Evolutionary conservation across 1,284 basidiomycete species (phyloP), one percentile per base, ranked within the genome.

Genomic region (Peniophora sp.): DNA sequence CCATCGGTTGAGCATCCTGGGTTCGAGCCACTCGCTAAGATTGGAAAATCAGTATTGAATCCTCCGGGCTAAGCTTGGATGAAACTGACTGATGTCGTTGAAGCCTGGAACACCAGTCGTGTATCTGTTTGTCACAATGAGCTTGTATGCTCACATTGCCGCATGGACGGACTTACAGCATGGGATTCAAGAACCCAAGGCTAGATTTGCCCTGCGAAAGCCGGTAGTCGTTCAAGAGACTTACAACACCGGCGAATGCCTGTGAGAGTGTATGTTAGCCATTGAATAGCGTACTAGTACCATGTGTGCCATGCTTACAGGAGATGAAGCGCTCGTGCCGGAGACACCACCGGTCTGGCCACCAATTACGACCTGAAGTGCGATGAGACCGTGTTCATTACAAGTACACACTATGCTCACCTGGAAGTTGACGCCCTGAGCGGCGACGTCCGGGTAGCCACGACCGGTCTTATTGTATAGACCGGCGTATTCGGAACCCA

Each of bases 151-250:
- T 41, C 37, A 5, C 18, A 41, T 41, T 20, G 24, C n/a, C 56
- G 58, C 15, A 57, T 56, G 15, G 51, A 52, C 55, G 37, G 18
- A 41, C 37, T 41, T 71, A 72, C 17, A 73, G 58, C 49, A 65
- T 58, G 11, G 70, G 69, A 56, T 71, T 71, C 14, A 72, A 46
- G 60, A 66, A 72, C 3, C 71, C 70, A 0, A 72, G 57, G 22
- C 60, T 48, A 3, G 63, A 52, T 54, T 63, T 62, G 22, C 67
- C 68, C n/a, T 56, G 46, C 3, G 62, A 53, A 37, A 66, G 50
- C 8, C 56, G 59, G 35, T 56, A 58, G 53, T 72, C 71, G 56
- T 72, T 73, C n/a, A 72, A 55, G 43, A 70, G 56, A 3, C 63
- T 55, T 23, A 72, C 54, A 32, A 73, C 60, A 11, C 57, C 59